Evolutionary conservation across 1,284 basidiomycete species (phyloP).

Genomic region (Naganishia sp.): DNA sequence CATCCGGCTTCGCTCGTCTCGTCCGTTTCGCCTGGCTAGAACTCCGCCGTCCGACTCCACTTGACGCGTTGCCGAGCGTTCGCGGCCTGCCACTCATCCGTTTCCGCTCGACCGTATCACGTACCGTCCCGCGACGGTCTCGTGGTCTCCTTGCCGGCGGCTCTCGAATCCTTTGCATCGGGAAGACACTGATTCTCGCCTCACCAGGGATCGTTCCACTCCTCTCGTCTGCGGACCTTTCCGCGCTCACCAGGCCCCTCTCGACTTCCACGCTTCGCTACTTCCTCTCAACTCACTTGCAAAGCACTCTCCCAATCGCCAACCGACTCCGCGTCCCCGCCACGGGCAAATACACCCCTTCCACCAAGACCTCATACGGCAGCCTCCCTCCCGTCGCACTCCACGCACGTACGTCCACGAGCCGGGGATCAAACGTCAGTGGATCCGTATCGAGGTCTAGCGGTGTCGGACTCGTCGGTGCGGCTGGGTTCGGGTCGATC

Average conservation of each 20-base stretch:
- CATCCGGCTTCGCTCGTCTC: too few species aligned
- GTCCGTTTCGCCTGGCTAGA: too few species aligned
- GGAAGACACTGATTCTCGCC: too few species aligned
- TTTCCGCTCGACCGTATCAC: too few species aligned
- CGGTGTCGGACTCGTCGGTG: background rate
- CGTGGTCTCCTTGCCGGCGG: background rate
- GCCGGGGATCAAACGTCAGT: constrained; percentile 49
- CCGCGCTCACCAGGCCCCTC: too few species aligned
- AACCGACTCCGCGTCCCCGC: constrained; percentile 80
- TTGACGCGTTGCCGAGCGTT: too few species aligned
- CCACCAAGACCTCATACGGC: constrained; percentile 78
- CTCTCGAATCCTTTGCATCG: too few species aligned
- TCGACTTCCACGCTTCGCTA: too few species aligned
- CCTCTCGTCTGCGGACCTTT: too few species aligned
- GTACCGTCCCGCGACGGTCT: background rate
- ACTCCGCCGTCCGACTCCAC: too few species aligned
- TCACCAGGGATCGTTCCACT: too few species aligned
- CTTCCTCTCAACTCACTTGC: constrained; percentile 59
- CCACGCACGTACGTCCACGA: constrained; percentile 53
- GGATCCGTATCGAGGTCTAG: constrained; percentile 54
- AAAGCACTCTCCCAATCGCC: constrained; percentile 73
- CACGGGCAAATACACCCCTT: constrained; percentile 68
- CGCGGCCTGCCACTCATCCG: too few species aligned
- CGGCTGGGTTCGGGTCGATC: background rate
- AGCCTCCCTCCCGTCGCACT: constrained; percentile 53